Evolutionary conservation across 352 stramenopile species (phyloP).

Genomic region (Pythium rishiriense): DNA sequence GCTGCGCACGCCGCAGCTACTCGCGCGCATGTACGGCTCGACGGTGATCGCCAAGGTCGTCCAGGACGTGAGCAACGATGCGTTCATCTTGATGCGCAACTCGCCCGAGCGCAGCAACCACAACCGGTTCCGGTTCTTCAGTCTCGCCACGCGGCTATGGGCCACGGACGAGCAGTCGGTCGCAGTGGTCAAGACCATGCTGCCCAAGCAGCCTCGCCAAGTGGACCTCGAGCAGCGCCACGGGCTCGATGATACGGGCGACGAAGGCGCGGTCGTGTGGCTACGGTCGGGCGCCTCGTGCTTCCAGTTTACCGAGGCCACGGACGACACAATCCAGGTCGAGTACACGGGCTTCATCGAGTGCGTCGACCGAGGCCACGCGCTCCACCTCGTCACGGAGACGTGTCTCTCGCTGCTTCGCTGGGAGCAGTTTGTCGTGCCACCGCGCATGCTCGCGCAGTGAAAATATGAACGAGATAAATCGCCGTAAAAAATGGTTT

Average conservation of each 20-base stretch:
- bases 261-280: not conserved
- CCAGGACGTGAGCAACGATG: conserved; percentile 5
- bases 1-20: not conserved
- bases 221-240: not conserved
- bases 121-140: conserved; percentile 5
- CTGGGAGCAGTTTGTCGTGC: conserved; percentile 21
- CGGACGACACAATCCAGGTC: conserved; percentile 11
- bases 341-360: conserved; percentile 9
- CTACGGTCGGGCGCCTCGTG: not conserved
- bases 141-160: not conserved
- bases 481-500: no score
- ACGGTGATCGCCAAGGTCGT: not conserved
- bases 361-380: conserved; percentile 10
- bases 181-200: not conserved
- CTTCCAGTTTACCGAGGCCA: conserved; percentile 3
- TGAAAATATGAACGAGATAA: no score
- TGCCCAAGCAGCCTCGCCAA: conserved; percentile 2
- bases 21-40: not conserved
- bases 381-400: conserved; percentile 11
- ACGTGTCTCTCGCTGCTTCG: conserved; percentile 7
- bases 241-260: no score
- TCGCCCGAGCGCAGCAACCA: not conserved
- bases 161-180: not conserved
- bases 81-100: conserved; percentile 12
- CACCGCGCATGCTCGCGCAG: conserved; percentile 5